Base-by-base conservation (phyloP, 1,284 basidiomycete species). In the Pseudozyma thailandica region DNA sequence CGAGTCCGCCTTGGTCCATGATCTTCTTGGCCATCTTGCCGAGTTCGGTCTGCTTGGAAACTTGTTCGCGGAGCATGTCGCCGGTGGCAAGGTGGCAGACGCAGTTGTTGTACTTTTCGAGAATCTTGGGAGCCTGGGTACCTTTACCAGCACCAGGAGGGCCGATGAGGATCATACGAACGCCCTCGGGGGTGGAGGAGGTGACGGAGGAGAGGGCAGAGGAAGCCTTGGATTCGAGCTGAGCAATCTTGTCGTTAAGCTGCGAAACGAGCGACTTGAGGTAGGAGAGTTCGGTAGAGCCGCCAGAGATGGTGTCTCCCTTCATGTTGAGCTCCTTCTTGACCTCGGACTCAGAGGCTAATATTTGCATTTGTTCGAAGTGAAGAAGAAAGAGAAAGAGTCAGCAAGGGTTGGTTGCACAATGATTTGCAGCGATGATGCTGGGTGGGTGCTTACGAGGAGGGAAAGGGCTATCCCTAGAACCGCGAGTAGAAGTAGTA, bases 71-170 rank as follows among this genome's bases (percentile, higher is more conserved):
- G 60, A 98, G 87, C 93, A 98, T 96, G 86, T 98, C 95, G 35
- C 95, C 95, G 27, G 95, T 98, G 28, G 95, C 94, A 74, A 98
- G 87, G 86, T 98, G 95, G 87, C 95, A 98, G 51, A 98, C 89
- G 83, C 92, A 93, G 77, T 80, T 78, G 63, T 79, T 69, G 87
- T 91, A 98, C 83, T 92, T 89, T 72, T 94, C 90, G 50, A 91
- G 89, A 85, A 98, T 95, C 84, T 88, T 89, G 23, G 96, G 95
- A 1, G 94, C 95, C 85, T 98, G 95, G 1, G 95, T 98, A 45
- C 95, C 95, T 88, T 98, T 98, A 92, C 94, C 94, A 78, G 95
- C 93, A 79, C 95, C 95, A 46, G 95, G 95, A 73, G 95, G 95
- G 62, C 95, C 95, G 80, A 98, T 87, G 74, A 98, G 88, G 79